Evolutionary conservation across 2,329 filamentous ascomycete species (phyloP).

Genomic region (Sporothrix dimorphospora): DNA sequence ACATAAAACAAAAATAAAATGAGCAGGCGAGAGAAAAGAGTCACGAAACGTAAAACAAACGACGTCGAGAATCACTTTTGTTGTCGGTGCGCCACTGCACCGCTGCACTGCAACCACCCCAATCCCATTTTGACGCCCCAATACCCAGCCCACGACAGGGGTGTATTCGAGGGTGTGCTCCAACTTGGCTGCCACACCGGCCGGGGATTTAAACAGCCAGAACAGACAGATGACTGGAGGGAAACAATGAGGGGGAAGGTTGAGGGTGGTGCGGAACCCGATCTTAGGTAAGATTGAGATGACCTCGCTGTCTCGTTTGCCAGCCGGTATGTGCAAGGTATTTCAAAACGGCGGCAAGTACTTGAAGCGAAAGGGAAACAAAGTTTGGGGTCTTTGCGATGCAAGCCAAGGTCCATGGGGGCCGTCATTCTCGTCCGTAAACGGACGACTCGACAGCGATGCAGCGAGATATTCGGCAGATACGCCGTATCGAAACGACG

Average conservation of each 20-base stretch:
- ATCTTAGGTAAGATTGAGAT: conserved; percentile 1
- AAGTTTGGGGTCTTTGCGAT: no score
- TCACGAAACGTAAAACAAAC: not conserved
- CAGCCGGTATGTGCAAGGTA: not conserved
- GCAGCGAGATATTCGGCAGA: not conserved
- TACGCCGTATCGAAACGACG: not conserved
- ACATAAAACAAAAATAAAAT: no score
- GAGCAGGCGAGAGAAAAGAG: not conserved
- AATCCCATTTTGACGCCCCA: not conserved
- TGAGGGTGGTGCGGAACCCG: not conserved
- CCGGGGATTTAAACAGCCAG: not conserved
- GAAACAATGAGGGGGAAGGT: not conserved
- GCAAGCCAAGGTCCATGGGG: not conserved
- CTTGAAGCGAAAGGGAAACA: no score
- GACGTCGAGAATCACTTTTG: not conserved
- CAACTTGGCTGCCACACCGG: conserved; percentile 14
- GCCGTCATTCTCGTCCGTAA: not conserved
- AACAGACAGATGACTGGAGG: not conserved
- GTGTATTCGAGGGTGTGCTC: not conserved
- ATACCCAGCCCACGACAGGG: conserved; percentile 1
- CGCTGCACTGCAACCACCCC: conserved; percentile 7
- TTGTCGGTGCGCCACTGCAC: not conserved
- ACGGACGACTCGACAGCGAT: not conserved
- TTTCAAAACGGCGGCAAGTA: not conserved
- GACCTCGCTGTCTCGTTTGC: not conserved